Base-by-base conservation (phyloP, 352 stramenopile species). In the Pythium myriotylum region DNA sequence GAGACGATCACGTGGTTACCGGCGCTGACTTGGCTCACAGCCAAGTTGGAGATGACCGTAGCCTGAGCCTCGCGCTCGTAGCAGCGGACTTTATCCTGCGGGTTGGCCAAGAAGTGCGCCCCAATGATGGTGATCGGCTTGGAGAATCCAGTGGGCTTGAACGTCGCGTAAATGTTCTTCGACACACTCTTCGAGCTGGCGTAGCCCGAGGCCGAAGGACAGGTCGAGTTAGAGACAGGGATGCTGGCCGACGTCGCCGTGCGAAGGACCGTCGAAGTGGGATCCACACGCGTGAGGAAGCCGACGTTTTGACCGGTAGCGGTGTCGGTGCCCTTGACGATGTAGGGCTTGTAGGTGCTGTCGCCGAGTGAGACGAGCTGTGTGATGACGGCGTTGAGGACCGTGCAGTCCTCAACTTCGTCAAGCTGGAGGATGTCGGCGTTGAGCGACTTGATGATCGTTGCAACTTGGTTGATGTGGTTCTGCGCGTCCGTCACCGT, bases 151-250 rank as follows among this genome's bases (percentile, higher is more conserved):
- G 70, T 63, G 37, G 86, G 70, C 39, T 88, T 81, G 69, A 91
- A 86, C 5, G 75, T 81, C 42, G 81, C 81, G 70, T 84, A 86
- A 49, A 89, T 84, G 67, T 91, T 73, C 70, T 91, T 91, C 54
- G 77, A 77, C 32, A 89, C 77, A 6, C 64, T 71, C 64, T 86
- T 88, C 4, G 74, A 70, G 37, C 54, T 67, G 13, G 76, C 72
- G 54, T 73, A 74, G 20, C 67, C 74, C 24, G 67, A 73, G 22
- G 63, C 66, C 4, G 62, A 71, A 7, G 77, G 76, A 41, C 82
- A 91, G 41, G 62, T 82, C 22, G 79, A 88, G 33, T 77, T 76
- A 23, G 65, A 73, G 19, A 90, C 72, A 6, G 82, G 79, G 26
- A 83, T 74, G 22, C 54, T 63, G 1, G 65, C 71, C 10, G 64